Conservation (phyloP, 805 yeast genomes). For the Wickerhamiella domercqiae region DNA sequence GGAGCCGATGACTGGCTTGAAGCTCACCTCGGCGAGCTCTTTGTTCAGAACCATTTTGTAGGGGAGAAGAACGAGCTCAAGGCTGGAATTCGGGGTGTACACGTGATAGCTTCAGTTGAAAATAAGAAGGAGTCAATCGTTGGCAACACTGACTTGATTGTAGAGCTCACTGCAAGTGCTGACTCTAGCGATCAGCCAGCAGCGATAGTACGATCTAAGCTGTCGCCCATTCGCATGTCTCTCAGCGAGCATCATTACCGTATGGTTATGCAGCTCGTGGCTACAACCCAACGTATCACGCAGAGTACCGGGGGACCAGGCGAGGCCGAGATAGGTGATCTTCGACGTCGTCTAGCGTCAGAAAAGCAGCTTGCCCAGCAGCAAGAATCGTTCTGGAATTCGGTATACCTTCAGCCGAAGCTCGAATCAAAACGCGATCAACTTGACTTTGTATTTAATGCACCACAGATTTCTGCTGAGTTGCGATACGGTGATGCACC, state of each 20-base stretch:
- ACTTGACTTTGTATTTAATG: slow-evolving; percentile 12
- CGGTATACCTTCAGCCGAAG: background rate
- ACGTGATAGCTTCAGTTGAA: slow-evolving; percentile 43
- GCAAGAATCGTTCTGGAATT: slow-evolving; percentile 11
- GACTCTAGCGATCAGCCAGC: slow-evolving; percentile 30
- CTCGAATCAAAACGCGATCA: background rate
- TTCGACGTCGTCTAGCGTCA: slow-evolving; percentile 11
- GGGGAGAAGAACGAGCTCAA: slow-evolving; percentile 34
- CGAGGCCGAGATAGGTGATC: slow-evolving; percentile 28
- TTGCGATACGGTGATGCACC: slow-evolving; percentile 16
- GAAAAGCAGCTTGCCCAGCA: slow-evolving; percentile 14
- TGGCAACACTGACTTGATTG: slow-evolving; percentile 8
- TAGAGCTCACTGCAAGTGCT: slow-evolving; percentile 3
- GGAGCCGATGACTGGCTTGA: slow-evolving; percentile 42
- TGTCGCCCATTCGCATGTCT: slow-evolving; percentile 47
- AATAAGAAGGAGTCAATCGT: slow-evolving; percentile 33
- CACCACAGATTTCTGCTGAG: slow-evolving; percentile 11
- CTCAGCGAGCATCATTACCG: slow-evolving; percentile 61
- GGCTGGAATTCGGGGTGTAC: slow-evolving; percentile 60
- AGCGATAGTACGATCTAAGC: slow-evolving; percentile 36
- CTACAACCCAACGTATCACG: slow-evolving; percentile 41
- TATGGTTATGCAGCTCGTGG: slow-evolving; percentile 39
- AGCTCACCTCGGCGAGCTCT: slow-evolving; percentile 70
- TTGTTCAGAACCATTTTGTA: slow-evolving; percentile 35
- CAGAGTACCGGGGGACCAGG: slow-evolving; percentile 34